phyloP scores from a whole-genome alignment of 768 basidiomycete species.

The Leucocoprinus leucothites region DNA sequence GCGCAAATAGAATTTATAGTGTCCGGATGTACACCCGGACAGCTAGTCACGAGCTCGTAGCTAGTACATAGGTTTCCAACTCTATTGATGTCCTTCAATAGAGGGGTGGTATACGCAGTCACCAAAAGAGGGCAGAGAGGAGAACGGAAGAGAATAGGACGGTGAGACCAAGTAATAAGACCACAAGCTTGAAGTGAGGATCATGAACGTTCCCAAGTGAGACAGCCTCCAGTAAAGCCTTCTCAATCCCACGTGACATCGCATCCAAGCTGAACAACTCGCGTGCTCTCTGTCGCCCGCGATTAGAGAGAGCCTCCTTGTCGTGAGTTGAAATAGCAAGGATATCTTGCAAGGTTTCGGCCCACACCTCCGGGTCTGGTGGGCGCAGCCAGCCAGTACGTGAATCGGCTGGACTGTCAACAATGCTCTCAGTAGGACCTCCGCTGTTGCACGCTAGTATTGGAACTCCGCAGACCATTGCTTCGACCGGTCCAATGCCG shows the following conservation, averaged over 20 bases:
- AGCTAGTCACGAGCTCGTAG: too few relatives aligned
- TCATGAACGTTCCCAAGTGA: slow-evolving; percentile 44
- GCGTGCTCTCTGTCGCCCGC: slow-evolving; percentile 61
- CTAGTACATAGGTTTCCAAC: too few relatives aligned
- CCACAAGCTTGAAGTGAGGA: slow-evolving; percentile 18
- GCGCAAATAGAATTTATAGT: too few relatives aligned
- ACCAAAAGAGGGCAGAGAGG: not conserved
- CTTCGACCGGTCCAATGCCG: slow-evolving; percentile 95
- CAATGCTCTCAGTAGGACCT: slow-evolving; percentile 87
- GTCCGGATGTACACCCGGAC: too few relatives aligned
- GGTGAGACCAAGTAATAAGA: slow-evolving; percentile 29
- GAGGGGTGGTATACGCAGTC: not conserved
- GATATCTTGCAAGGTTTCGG: slow-evolving; percentile 61
- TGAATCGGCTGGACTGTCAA: slow-evolving; percentile 30
- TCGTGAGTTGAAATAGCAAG: slow-evolving; percentile 39
- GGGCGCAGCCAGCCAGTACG: slow-evolving; percentile 78
- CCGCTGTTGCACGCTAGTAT: slow-evolving; percentile 85
- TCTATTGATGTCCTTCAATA: too few relatives aligned
- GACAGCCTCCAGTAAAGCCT: slow-evolving; percentile 50
- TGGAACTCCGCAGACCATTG: slow-evolving; percentile 88
- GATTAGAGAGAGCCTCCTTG: slow-evolving; percentile 43
- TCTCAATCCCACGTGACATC: slow-evolving; percentile 62
- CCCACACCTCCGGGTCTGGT: slow-evolving; percentile 68
- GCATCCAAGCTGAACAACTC: slow-evolving; percentile 73
- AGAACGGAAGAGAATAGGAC: slow-evolving; percentile 13